Base-by-base conservation (phyloP, 2,329 filamentous ascomycete species). In the Fusarium paranaense region DNA sequence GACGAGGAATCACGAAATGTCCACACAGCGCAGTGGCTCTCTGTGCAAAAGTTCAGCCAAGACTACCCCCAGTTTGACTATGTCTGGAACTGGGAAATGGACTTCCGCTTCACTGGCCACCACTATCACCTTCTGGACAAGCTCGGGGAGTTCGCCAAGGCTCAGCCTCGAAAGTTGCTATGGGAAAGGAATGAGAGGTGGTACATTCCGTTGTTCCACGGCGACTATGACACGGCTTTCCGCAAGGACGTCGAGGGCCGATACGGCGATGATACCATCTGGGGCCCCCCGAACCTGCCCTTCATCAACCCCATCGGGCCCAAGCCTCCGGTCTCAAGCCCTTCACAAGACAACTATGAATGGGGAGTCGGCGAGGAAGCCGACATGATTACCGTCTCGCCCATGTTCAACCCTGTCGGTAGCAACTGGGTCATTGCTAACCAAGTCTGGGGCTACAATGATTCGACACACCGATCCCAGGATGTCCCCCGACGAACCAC, bases 11-110 rank as follows among this genome's bases (percentile, higher is more conserved):
- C 87, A 65, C 81, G 85, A 69, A 85, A 82, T 61, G 90, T 90
- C n/a, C 88, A 90, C 76, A 86, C 87, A 32, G 86, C 88, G 33
- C 92, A 94, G 77, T 94, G 92, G 86, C 87, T 94, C 74, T 92
- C 92, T 7, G 87, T 95, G 3, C 93, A 95, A 79, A 92, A 92
- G 82, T 95, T 95, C 79, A 90, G 90, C 67, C 88, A 93, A 77
- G 92, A 93, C 59, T 92, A 95, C 77, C 93, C 93, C 0, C 91
- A 96, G 77, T 97, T 94, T 73, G 93, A 95, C 75, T 95, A 90
- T 77, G 87, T 95, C 75, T 97, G 94, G 93, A 95, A 96, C 80
- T 95, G 93, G 94, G 94, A 97, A 80, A 93, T 95, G 83, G 94
- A 97, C 79, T 91, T 92, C 35, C 89, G 94, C 57, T 93, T 93